Percentiles rank a stretch among this genome's conserved stretches.
phyloP scores from a whole-genome alignment of 305 asterid species.

The Fraxinus ornus region DNA sequence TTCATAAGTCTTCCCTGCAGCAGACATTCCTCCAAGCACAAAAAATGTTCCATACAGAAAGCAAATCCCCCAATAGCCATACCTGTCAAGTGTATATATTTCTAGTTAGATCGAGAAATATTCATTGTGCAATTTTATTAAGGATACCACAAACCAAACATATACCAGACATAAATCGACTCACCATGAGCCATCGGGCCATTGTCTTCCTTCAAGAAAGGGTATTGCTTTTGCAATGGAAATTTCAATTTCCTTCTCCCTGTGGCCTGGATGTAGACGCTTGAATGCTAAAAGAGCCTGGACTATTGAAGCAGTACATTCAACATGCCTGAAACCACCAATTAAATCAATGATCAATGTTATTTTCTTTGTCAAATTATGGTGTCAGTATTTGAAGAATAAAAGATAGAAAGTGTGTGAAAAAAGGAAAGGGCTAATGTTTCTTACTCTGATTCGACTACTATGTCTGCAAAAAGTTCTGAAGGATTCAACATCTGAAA shows the following conservation, averaged over 20 bases:
- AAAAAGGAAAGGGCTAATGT: not conserved
- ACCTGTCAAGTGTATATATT: conserved; percentile 36
- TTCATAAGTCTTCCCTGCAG: conserved; percentile 58
- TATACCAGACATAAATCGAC: not conserved
- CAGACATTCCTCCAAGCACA: conserved; percentile 48
- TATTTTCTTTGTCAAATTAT: not conserved
- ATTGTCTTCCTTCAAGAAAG: conserved; percentile 57
- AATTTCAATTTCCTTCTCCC: conserved; percentile 62
- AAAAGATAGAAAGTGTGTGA: not conserved
- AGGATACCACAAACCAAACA: not conserved
- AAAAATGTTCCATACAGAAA: conserved; percentile 72
- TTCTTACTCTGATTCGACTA: conserved; percentile 76
- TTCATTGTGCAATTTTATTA: not conserved
- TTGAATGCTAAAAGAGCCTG: conserved; percentile 62
- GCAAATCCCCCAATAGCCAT: conserved; percentile 88
- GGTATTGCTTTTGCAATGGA: conserved; percentile 45
- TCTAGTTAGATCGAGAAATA: not conserved
- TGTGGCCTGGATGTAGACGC: conserved; percentile 61
- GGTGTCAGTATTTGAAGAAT: not conserved
- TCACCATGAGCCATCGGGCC: conserved; percentile 86
- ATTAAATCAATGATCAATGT: not conserved
- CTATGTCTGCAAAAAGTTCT: conserved; percentile 81
- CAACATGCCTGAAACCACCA: conserved; percentile 55
- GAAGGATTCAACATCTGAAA: conserved; percentile 73
- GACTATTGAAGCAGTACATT: conserved; percentile 56